A percentile compares a stretch with the other conserved stretches of the same genome.
phyloP scores from a whole-genome alignment of 306 rosid species.

The Pyrus betulifolia region DNA sequence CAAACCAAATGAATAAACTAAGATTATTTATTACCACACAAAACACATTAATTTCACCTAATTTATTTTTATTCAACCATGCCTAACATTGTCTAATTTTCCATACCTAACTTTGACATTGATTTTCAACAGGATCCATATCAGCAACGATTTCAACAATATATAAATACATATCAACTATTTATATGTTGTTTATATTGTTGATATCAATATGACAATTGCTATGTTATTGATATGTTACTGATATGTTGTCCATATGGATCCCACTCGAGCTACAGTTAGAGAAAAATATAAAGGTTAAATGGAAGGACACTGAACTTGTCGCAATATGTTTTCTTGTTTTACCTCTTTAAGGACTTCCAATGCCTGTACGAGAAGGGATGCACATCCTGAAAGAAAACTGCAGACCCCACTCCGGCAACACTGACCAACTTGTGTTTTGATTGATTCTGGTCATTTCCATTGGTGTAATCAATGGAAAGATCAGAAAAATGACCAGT shows the following conservation, averaged over 20 bases:
- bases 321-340: background rate
- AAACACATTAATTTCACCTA: too few relatives aligned
- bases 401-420: constrained; percentile 87
- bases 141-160: too few relatives aligned
- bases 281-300: background rate
- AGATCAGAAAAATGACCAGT: background rate
- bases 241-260: too few relatives aligned
- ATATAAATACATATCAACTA: too few relatives aligned
- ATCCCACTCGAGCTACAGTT: too few relatives aligned
- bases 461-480: constrained; percentile 6
- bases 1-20: too few relatives aligned
- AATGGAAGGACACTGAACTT: background rate
- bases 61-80: too few relatives aligned
- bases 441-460: constrained; percentile 5
- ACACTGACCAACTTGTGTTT: constrained; percentile 41
- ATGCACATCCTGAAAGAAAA: constrained; percentile 50
- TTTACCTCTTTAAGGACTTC: constrained; percentile 73
- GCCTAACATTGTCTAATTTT: too few relatives aligned
- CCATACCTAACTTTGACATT: too few relatives aligned
- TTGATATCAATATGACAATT: background rate
- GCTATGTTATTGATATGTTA: background rate
- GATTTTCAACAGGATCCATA: too few relatives aligned
- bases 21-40: too few relatives aligned
- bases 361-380: constrained; percentile 67
- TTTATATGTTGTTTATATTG: background rate